A percentile compares a stretch with the other conserved stretches of the same genome.
phyloP scores from a whole-genome alignment of 139 green algal species.

The Closterium sp. region DNA sequence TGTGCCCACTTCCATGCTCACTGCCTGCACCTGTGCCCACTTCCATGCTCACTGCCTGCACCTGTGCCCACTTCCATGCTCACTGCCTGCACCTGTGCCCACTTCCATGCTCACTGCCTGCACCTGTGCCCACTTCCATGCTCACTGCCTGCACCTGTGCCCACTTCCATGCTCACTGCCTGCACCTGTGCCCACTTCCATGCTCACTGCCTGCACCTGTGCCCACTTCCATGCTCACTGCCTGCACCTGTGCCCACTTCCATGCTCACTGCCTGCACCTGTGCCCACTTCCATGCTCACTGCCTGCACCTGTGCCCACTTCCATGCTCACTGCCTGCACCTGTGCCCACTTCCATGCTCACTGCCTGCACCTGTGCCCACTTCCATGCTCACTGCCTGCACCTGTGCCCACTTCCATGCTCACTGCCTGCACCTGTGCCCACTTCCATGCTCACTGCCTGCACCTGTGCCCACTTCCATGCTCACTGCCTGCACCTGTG shows the following conservation, averaged over 20 bases:
- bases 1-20: not conserved
- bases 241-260: not conserved
- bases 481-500: not conserved
- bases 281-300: not conserved
- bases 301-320: not conserved
- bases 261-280: not conserved
- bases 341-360: not conserved
- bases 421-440: not conserved
- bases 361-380: not conserved
- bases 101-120: not conserved
- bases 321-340: not conserved
- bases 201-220: not conserved
- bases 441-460: not conserved
- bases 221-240: not conserved
- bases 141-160: not conserved
- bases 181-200: not conserved
- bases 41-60: not conserved
- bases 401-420: not conserved
- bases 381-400: not conserved
- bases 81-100: not conserved
- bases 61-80: not conserved
- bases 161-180: not conserved
- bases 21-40: not conserved
- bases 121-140: not conserved
- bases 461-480: not conserved